Percentiles rank a stretch among this genome's conserved stretches.
Evolutionary conservation across 2,329 filamentous ascomycete genomes (phyloP).

Genomic region (Botrytis porri): DNA sequence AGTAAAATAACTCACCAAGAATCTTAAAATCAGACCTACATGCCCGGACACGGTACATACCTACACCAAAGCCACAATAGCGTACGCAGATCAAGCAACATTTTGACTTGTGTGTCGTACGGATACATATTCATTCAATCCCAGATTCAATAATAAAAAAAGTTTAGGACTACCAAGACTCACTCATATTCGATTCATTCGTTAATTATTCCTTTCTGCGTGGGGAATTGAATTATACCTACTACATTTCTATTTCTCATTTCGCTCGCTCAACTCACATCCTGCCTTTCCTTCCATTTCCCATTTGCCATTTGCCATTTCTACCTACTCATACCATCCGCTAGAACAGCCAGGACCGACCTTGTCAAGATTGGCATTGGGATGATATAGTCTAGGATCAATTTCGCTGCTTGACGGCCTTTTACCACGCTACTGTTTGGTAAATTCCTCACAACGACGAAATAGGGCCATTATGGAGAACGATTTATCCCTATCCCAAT

Average conservation of each 20-base stretch:
- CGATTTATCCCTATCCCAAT: slow-evolving; percentile 87
- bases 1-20: not conserved
- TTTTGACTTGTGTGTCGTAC: not conserved
- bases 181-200: not conserved
- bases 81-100: slow-evolving; percentile 8
- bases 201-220: not conserved
- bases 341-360: slow-evolving; percentile 6
- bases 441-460: not conserved
- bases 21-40: not conserved
- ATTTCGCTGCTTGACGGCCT: slow-evolving; percentile 19
- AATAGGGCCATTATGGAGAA: slow-evolving; percentile 65
- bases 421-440: slow-evolving; percentile 4
- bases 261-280: not conserved
- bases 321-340: not conserved
- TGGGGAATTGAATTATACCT: not conserved
- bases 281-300: not conserved
- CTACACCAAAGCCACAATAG: slow-evolving; percentile 15
- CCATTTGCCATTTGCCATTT: not conserved
- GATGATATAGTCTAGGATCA: slow-evolving; percentile 25
- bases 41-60: not conserved
- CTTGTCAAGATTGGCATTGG: slow-evolving; percentile 13
- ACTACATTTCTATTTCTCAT: not conserved
- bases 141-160: not conserved
- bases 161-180: not conserved
- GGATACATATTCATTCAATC: slow-evolving; percentile 10